Percentiles rank a stretch among this genome's conserved stretches.
Conservation (phyloP, 257 asterid genomes). For the Gynochthodes officinalis region DNA sequence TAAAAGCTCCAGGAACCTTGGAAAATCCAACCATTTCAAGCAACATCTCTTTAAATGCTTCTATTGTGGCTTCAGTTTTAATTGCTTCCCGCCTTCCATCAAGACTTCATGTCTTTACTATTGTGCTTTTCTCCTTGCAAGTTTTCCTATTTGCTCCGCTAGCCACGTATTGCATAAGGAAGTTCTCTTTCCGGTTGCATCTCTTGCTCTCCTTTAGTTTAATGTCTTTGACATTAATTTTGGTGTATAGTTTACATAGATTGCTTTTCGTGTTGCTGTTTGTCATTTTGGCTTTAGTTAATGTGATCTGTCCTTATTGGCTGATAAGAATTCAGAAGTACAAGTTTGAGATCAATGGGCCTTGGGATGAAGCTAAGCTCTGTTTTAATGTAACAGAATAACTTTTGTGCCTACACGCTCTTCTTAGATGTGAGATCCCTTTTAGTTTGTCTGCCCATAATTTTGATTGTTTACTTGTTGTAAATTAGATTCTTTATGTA, state of each 20-base stretch:
- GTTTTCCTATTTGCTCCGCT: constrained; percentile 78
- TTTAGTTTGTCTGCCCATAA: background rate
- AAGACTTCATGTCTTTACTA: constrained; percentile 69
- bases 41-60: constrained; percentile 55
- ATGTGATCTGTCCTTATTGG: constrained; percentile 86
- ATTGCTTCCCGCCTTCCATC: constrained; percentile 92
- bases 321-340: constrained; percentile 79
- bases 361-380: constrained; percentile 94
- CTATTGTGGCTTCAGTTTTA: constrained; percentile 77
- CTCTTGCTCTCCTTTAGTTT: constrained; percentile 52
- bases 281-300: constrained; percentile 55
- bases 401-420: background rate
- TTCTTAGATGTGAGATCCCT: background rate
- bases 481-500: background rate
- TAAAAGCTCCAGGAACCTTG: constrained; percentile 52
- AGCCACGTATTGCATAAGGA: constrained; percentile 64
- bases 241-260: constrained; percentile 45
- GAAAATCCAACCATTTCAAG: constrained; percentile 46
- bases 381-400: constrained; percentile 67
- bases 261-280: constrained; percentile 50
- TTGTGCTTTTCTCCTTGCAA: constrained; percentile 76
- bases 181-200: constrained; percentile 58
- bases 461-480: background rate
- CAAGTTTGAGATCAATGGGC: constrained; percentile 94
- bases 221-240: constrained; percentile 44